phyloP scores from a whole-genome alignment of 164 flowering plant genomes.

The Protea cynaroides region DNA sequence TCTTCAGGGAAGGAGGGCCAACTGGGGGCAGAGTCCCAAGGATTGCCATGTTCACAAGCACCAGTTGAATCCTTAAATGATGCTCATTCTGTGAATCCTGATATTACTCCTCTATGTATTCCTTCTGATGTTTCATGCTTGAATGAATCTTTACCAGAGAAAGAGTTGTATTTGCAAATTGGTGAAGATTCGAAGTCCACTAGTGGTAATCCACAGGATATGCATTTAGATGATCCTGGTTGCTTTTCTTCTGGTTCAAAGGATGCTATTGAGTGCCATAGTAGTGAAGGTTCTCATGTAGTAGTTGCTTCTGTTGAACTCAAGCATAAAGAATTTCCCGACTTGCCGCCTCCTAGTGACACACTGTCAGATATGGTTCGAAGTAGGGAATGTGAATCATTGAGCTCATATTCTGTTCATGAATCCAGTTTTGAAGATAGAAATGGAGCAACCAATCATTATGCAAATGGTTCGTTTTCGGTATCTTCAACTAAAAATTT shows the following conservation, averaged over 20 bases:
- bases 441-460: slow-evolving; percentile 2
- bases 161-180: neutral
- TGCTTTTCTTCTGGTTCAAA: neutral
- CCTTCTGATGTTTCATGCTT: slow-evolving; percentile 11
- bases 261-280: slow-evolving; percentile 8
- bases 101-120: neutral
- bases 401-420: neutral
- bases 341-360: slow-evolving; percentile 3
- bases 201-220: neutral
- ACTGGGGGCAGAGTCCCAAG: slow-evolving; percentile 13
- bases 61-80: slow-evolving; percentile 13
- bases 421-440: slow-evolving; percentile 9
- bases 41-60: slow-evolving; percentile 9
- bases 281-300: slow-evolving; percentile 10
- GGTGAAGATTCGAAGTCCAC: neutral
- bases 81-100: slow-evolving; percentile 5
- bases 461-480: neutral
- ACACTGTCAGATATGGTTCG: slow-evolving; percentile 3
- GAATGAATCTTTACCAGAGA: slow-evolving; percentile 8
- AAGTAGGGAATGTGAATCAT: slow-evolving; percentile 5
- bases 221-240: slow-evolving; percentile 3
- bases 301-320: slow-evolving; percentile 9
- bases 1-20: slow-evolving; percentile 13
- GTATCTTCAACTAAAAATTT: slow-evolving; percentile 7
- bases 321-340: slow-evolving; percentile 1